Percentiles rank a stretch among this genome's conserved stretches.
Conservation (phyloP, 345 rosid species). For the Populus simonii region DNA sequence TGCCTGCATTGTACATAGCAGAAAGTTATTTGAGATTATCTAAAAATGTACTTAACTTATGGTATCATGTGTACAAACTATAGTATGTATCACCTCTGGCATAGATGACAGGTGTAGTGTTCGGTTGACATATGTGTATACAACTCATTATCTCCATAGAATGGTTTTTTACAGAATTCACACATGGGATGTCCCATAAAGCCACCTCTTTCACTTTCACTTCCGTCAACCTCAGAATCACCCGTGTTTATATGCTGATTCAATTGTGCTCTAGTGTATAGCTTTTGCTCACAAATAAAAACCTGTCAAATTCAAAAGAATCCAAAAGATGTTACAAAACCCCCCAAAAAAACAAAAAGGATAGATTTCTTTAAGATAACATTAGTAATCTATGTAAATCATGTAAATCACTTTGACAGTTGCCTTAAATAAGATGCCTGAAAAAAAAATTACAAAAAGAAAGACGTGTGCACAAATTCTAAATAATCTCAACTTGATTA, state of each 20-base stretch:
- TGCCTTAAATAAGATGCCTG: not conserved
- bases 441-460: not conserved
- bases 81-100: slow-evolving; percentile 64
- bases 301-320: slow-evolving; percentile 43
- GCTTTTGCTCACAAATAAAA: slow-evolving; percentile 88
- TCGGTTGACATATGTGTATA: slow-evolving; percentile 89
- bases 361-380: not conserved
- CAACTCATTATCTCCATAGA: slow-evolving; percentile 91
- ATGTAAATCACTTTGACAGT: not conserved
- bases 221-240: slow-evolving; percentile 93
- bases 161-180: slow-evolving; percentile 81
- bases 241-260: slow-evolving; percentile 83
- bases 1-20: slow-evolving; percentile 49
- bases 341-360: not conserved
- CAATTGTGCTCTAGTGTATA: slow-evolving; percentile 75
- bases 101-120: slow-evolving; percentile 87
- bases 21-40: not conserved
- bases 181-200: slow-evolving; percentile 91
- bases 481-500: not conserved
- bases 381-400: not conserved
- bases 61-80: not conserved
- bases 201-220: slow-evolving; percentile 95
- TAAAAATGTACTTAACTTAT: not conserved
- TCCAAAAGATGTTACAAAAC: not conserved
- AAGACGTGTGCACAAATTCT: not conserved